Evolutionary conservation across 495 filamentous ascomycete genomes (phyloP), one percentile per base, ranked within the genome.

Genomic region (Hypoxylon fragiforme): DNA sequence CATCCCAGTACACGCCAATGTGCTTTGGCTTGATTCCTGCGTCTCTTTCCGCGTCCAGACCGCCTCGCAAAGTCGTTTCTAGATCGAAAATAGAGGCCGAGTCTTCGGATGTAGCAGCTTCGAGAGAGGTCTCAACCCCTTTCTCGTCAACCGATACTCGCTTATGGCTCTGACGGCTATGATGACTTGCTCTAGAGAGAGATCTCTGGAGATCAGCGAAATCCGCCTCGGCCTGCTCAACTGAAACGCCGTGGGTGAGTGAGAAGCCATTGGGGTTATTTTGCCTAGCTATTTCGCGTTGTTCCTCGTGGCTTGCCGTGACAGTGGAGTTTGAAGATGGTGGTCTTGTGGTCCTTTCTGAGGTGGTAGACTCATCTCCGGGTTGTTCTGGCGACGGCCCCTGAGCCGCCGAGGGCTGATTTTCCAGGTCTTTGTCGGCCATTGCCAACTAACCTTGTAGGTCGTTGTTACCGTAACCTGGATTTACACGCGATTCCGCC

Each of bases 21-120:
- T 85, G 81, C 71, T 95, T 95, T 15, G 83, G 76, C 60, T 83
- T 83, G 60, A 94, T 92, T 2, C 90, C 90, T 8, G 87, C 84
- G 47, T 84, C 83, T 40, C 80, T 75, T 58, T 91, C 88, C n/a
- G 85, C 81, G 31, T 70, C 80, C 43, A 85, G 77, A 34, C 82
- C 82, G 2, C 90, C 89, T 26, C 86, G 75, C 54, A 95, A 70
- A 11, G 84, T 80, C 1, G 69, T 65, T 60, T 92, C 88, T 30
- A 95, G 70, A 56, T 94, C 81, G 69, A 91, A 95, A 1, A 70
- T 69, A 5, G 77, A 79, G 6, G 73, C 72, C 0, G 70, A 69
- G 2, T 50, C 65, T 7, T 72, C 69, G 44, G 81, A 81, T 51
- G 84, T 80, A 14, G 82, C 65, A 64, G 79, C 76, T 2, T 73